Conservation (phyloP, 2,329 filamentous ascomycete species). For the Colletotrichum lentis region DNA sequence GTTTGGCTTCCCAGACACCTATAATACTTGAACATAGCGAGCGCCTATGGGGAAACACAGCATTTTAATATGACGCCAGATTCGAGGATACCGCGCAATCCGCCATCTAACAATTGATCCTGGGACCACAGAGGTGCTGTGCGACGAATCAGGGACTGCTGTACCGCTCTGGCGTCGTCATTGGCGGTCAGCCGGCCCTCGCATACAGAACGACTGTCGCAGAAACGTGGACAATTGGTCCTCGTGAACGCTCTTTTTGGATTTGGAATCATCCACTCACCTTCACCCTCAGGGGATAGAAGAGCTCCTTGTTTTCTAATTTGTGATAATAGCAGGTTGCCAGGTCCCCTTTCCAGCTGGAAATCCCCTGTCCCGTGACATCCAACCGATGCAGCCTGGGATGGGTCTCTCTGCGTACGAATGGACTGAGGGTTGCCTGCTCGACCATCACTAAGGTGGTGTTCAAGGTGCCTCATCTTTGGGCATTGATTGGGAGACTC, state of each 20-base stretch:
- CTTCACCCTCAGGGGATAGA: neutral
- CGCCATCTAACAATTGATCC: slow-evolving; percentile 19
- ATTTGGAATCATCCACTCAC: slow-evolving; percentile 9
- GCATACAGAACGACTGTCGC: slow-evolving; percentile 20
- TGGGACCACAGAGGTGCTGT: slow-evolving; percentile 17
- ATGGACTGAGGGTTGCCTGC: slow-evolving; percentile 23
- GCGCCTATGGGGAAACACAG: slow-evolving; percentile 16
- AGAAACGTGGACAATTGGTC: slow-evolving; percentile 30
- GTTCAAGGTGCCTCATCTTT: slow-evolving; percentile 12
- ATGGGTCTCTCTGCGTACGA: slow-evolving; percentile 10
- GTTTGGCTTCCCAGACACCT: slow-evolving; percentile 9
- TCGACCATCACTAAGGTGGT: slow-evolving; percentile 18
- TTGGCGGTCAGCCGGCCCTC: slow-evolving; percentile 30
- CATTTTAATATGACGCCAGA: slow-evolving; percentile 4
- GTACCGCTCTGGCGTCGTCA: slow-evolving; percentile 27
- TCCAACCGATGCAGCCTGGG: slow-evolving; percentile 26
- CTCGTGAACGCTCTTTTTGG: neutral
- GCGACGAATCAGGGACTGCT: slow-evolving; percentile 29
- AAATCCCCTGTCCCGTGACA: slow-evolving; percentile 33
- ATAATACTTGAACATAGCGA: slow-evolving; percentile 5
- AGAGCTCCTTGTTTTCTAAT: neutral
- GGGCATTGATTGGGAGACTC: slow-evolving; percentile 30
- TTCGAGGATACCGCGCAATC: slow-evolving; percentile 30
- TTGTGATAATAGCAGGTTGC: neutral
- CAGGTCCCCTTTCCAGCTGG: slow-evolving; percentile 5